Percentiles rank a stretch among this genome's conserved stretches.
These are phyloP conservation scores for Suhomyces yuchorum DNA, from an alignment of 1,139 yeast species.

Conservation along the genomic window DNA sequence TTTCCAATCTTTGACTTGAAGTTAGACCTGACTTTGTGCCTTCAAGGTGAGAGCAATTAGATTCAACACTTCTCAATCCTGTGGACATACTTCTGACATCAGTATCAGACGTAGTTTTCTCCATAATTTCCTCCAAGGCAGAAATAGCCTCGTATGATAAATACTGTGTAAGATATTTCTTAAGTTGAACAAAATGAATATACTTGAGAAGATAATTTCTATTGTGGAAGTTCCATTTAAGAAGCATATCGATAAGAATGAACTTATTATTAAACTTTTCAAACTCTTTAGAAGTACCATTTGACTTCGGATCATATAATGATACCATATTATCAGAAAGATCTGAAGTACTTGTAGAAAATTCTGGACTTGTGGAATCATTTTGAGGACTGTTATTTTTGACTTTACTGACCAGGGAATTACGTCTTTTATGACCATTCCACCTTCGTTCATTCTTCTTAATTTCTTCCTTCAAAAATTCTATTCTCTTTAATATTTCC, in stretches of 20 bases:
- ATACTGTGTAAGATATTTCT: conserved; percentile 31
- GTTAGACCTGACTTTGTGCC: conserved; percentile 10
- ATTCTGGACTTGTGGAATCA: background rate
- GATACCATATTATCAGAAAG: conserved; percentile 2
- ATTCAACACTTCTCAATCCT: background rate
- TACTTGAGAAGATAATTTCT: conserved; percentile 41
- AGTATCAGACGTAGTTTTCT: conserved; percentile 10
- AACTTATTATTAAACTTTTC: conserved; percentile 42
- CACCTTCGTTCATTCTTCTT: conserved; percentile 14
- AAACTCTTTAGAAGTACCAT: background rate
- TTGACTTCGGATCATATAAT: background rate
- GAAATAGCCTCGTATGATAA: conserved; percentile 42
- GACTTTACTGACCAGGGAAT: background rate
- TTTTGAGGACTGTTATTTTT: background rate
- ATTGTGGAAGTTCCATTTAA: conserved; percentile 47
- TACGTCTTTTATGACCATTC: conserved; percentile 6
- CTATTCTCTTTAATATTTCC: conserved; percentile 25
- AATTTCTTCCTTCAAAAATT: conserved; percentile 29
- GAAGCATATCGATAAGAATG: conserved; percentile 41
- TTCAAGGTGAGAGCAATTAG: conserved; percentile 1
- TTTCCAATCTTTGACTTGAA: conserved; percentile 26
- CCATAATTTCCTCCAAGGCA: conserved; percentile 40
- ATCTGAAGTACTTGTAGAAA: conserved; percentile 1
- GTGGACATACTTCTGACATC: conserved; percentile 9
- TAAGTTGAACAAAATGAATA: conserved; percentile 42